These are phyloP conservation scores for Tremella mesenterica DNA, from an alignment of 768 basidiomycete species.

Conservation along the genomic window DNA sequence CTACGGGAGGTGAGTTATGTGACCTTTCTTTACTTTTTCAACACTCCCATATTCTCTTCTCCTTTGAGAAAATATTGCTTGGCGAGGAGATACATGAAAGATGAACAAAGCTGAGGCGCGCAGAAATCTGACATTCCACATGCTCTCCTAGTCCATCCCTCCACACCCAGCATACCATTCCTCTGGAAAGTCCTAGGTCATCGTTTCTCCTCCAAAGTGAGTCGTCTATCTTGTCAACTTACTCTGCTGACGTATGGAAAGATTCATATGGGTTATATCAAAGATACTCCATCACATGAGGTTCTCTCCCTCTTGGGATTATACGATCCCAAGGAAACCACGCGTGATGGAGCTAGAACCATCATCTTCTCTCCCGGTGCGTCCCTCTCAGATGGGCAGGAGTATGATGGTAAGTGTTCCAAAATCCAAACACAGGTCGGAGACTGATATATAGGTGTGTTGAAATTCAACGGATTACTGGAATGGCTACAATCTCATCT, in stretches of 20 bases:
- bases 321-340: constrained; percentile 49
- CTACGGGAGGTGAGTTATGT: constrained; percentile 54
- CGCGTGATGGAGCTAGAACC: constrained; percentile 50
- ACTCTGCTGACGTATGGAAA: constrained; percentile 60
- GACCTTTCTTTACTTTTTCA: neutral
- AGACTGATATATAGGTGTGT: constrained; percentile 47
- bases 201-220: constrained; percentile 28
- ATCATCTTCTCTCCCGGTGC: constrained; percentile 52
- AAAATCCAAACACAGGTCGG: neutral
- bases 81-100: too few species aligned
- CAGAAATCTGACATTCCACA: constrained; percentile 41
- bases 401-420: constrained; percentile 57
- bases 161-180: constrained; percentile 41
- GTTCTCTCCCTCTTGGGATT: constrained; percentile 54
- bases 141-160: constrained; percentile 43
- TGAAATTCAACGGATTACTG: constrained; percentile 65
- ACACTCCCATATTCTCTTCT: neutral
- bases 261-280: constrained; percentile 63
- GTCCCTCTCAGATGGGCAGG: constrained; percentile 53
- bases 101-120: neutral
- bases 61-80: neutral
- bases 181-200: constrained; percentile 45
- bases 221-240: constrained; percentile 27
- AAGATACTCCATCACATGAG: constrained; percentile 44
- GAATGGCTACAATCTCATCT: constrained; percentile 57